Percentiles rank a stretch among this genome's conserved stretches.
These are phyloP conservation scores for Thielaviopsis musarum DNA, from an alignment of 2,329 filamentous ascomycete genomes.

Conservation along the genomic window DNA sequence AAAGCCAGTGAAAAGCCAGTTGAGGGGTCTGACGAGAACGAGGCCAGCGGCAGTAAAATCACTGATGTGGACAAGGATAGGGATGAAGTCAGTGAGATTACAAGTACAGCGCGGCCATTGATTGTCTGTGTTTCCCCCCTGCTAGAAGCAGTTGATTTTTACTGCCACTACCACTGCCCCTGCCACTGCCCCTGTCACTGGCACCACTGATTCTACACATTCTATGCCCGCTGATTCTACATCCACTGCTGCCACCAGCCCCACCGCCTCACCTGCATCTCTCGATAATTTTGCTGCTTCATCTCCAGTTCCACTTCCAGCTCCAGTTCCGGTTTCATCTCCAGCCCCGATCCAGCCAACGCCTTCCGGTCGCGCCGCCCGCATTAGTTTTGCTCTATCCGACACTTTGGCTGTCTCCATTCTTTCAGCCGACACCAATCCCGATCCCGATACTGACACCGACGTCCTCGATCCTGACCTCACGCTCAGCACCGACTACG, in stretches of 20 bases:
- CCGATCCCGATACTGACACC: neutral
- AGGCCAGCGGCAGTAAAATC: neutral
- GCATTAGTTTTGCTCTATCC: neutral
- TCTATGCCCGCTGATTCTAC: neutral
- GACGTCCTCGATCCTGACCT: neutral
- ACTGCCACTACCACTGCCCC: neutral
- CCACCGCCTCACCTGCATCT: neutral
- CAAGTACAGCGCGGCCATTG: neutral
- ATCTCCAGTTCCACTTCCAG: no score
- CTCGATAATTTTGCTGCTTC: neutral
- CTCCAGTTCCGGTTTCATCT: no score
- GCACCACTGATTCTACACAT: slow-evolving; percentile 10
- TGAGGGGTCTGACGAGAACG: neutral
- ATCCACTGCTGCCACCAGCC: neutral
- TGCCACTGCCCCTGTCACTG: neutral
- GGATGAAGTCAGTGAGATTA: neutral
- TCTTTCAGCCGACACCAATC: neutral
- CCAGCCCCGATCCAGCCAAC: neutral
- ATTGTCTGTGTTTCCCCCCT: neutral
- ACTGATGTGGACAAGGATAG: neutral
- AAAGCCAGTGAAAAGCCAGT: neutral
- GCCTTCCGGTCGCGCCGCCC: neutral
- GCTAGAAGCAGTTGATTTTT: neutral
- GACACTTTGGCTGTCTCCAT: neutral
- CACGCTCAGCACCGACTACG: neutral